Base-by-base conservation (phyloP, 352 stramenopile species). In the Phytophthora colocasiae region DNA sequence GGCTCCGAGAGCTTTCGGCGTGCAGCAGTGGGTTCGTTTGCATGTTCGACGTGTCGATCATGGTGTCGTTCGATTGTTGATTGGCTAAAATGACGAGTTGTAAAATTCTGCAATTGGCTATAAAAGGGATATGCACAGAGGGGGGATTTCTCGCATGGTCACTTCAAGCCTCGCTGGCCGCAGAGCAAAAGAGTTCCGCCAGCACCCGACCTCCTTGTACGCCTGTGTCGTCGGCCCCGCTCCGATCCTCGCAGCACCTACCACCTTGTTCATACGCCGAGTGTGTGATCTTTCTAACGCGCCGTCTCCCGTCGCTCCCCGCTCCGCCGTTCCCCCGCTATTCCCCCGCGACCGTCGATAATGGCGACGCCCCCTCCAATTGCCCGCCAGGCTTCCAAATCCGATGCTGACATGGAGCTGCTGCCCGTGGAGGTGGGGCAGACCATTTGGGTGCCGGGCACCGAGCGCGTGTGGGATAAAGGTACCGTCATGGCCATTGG, bases 401-500 rank as follows among this genome's bases (percentile, higher is more conserved):
- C 73, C 50, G 80, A 91, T 56, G 73, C 80, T 15, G 78, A 87
- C 47, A 50, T 64, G n/a, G 88, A 93, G 50, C 56, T 93, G 53
- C 71, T 94, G 41, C 88, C 88, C 15, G 85, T 96, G 52, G 78
- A 89, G 44, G 70, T 95, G 22, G 84, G 85, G 22, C 68, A 91
- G 57, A 74, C 56, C 15, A 82, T 95, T 41, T 96, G 89, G 89
- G 73, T 96, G 36, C 89, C 87, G 14, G 84, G 83, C 47, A 65
- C 63, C 12, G 84, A 95, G 8, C 73, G 74, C 31, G 85, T 95
- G 39, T 95, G 89, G 89, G 87, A 95, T 69, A 79, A 81, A 41
- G 89, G 71, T 26, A 77, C 82, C 5, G 83, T 95, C 71, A 94
- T 94, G 87, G 89, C 87, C 50, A 93, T 95, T 54, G 87, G 85